Conservation (phyloP, 78 protist genomes). For the Goniomonas avonlea region DNA sequence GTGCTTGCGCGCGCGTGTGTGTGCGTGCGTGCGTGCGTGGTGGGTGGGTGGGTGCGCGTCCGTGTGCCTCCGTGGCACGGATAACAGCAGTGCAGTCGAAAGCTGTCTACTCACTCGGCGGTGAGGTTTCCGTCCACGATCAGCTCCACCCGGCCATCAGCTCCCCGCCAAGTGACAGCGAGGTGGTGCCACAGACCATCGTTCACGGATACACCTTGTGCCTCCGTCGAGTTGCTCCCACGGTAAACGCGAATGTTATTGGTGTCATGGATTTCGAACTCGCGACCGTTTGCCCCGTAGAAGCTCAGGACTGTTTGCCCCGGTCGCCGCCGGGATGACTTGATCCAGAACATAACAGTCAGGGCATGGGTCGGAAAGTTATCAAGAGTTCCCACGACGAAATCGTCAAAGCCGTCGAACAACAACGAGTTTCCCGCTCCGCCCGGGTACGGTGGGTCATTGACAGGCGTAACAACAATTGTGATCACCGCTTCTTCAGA, state of each 20-base stretch:
- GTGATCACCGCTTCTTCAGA: no score
- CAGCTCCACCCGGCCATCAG: no score
- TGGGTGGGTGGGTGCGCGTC: no score
- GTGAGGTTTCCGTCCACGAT: no score
- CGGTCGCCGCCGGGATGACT: no score
- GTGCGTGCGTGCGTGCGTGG: no score
- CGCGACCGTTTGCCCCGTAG: background rate
- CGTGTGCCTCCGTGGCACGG: no score
- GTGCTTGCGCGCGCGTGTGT: no score
- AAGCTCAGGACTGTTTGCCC: no score
- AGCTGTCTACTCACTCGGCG: no score
- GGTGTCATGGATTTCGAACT: background rate
- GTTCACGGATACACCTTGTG: background rate
- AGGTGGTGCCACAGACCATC: slow-evolving; percentile 10
- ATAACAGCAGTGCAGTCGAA: no score
- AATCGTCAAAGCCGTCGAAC: slow-evolving; percentile 10
- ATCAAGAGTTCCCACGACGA: background rate
- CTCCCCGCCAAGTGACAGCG: slow-evolving; percentile 15
- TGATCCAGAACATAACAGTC: slow-evolving; percentile 15
- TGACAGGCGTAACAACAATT: no score
- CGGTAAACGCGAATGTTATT: background rate
- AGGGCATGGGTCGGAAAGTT: background rate
- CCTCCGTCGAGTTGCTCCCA: background rate
- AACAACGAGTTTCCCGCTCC: background rate
- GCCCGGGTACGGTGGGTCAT: background rate